Evolutionary conservation across 441 rosid species (phyloP).

Genomic region (Mallotus repandus): DNA sequence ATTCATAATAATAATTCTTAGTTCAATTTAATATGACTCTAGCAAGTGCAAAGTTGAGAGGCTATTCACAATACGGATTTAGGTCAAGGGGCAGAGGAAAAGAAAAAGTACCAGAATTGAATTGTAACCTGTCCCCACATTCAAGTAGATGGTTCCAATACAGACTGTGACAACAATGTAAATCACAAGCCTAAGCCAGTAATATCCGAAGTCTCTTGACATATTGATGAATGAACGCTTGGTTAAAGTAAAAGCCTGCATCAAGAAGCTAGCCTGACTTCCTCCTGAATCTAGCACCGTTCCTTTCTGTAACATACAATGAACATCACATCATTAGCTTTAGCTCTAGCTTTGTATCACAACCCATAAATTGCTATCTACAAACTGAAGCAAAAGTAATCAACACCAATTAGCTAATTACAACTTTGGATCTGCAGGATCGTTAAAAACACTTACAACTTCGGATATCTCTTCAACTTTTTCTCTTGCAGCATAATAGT

Average conservation of each 20-base stretch:
- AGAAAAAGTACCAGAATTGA: slow-evolving; percentile 68
- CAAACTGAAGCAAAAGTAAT: neutral
- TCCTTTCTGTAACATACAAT: slow-evolving; percentile 64
- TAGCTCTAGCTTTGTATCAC: no score
- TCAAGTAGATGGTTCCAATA: slow-evolving; percentile 89
- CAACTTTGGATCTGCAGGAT: no score
- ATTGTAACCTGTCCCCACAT: slow-evolving; percentile 81
- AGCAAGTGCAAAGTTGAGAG: neutral
- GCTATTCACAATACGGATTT: neutral
- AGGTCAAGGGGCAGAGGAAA: neutral
- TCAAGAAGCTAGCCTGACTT: slow-evolving; percentile 89
- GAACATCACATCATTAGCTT: neutral
- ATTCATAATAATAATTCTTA: no score
- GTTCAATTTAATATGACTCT: no score
- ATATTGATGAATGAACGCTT: slow-evolving; percentile 89
- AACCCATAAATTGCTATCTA: neutral
- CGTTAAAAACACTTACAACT: slow-evolving; percentile 55
- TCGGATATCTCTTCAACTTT: slow-evolving; percentile 82
- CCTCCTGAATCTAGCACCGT: slow-evolving; percentile 91
- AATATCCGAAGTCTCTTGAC: slow-evolving; percentile 96
- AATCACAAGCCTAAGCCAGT: slow-evolving; percentile 92
- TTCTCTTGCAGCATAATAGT: slow-evolving; percentile 53
- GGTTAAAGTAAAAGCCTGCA: slow-evolving; percentile 81
- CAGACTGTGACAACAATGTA: slow-evolving; percentile 81
- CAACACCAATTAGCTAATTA: neutral